Conservation (phyloP, 208 protist species). For the Tritrichomonas musculus region DNA sequence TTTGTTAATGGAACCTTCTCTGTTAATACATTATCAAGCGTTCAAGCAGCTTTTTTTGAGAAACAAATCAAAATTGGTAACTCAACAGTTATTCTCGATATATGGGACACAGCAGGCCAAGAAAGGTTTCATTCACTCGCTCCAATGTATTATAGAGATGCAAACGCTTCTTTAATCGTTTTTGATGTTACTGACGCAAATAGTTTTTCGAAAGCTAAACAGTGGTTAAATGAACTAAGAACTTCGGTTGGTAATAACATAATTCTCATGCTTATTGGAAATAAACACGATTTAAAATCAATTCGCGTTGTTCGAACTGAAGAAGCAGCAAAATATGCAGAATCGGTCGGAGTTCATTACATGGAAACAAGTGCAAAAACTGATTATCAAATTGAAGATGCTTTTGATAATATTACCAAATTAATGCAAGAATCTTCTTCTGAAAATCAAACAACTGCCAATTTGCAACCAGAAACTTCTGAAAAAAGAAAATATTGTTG, state of each 20-base stretch:
- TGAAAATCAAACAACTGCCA: no score
- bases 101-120: constrained; percentile 42
- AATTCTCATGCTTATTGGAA: background rate
- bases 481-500: no score
- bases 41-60: constrained; percentile 22
- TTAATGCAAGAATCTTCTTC: no score
- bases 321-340: background rate
- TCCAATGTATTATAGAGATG: constrained; percentile 90
- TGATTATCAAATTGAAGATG: background rate
- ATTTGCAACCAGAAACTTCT: no score
- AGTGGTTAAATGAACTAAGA: constrained; percentile 34
- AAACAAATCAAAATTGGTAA: background rate
- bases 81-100: background rate
- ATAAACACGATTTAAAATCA: background rate
- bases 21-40: background rate
- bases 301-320: background rate
- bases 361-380: background rate
- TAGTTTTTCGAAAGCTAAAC: constrained; percentile 40
- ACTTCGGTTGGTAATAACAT: background rate
- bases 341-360: background rate
- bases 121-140: constrained; percentile 76
- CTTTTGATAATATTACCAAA: background rate
- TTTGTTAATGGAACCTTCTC: background rate
- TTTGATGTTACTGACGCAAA: constrained; percentile 58
- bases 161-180: constrained; percentile 90